Evolutionary conservation across 768 basidiomycete genomes (phyloP).

Genomic region (Daedaleopsis sinensis): DNA sequence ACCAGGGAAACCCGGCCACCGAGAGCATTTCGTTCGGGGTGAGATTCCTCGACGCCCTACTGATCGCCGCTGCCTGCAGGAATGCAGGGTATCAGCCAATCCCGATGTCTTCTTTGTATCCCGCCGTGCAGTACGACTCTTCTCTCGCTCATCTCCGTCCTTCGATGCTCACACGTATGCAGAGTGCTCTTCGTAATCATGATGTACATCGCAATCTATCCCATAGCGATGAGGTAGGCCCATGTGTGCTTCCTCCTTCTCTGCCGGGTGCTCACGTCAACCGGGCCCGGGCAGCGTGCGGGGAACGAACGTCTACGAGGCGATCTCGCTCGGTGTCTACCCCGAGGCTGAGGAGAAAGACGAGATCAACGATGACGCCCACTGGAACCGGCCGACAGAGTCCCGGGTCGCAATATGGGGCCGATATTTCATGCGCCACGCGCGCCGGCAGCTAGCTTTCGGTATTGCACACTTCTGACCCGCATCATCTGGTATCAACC

Average conservation of each 20-base stretch:
- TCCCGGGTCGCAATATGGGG: conserved; percentile 40
- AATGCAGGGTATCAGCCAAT: conserved; percentile 86
- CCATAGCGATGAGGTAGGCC: conserved; percentile 76
- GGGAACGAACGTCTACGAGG: conserved; percentile 53
- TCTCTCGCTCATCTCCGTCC: background rate
- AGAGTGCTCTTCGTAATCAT: conserved; percentile 87
- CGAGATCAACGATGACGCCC: conserved; percentile 49
- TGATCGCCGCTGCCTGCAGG: conserved; percentile 81
- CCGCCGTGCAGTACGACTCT: conserved; percentile 75
- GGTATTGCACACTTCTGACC: conserved; percentile 29
- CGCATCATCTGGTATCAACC: conserved; percentile 1
- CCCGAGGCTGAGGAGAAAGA: conserved; percentile 52
- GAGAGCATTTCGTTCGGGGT: conserved; percentile 68
- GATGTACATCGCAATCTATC: conserved; percentile 89
- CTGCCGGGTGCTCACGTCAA: background rate
- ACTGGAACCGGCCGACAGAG: conserved; percentile 25
- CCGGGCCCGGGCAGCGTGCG: conserved; percentile 40
- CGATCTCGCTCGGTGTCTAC: conserved; percentile 51
- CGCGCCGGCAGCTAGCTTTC: conserved; percentile 53
- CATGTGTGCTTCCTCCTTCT: background rate
- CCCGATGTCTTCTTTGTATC: conserved; percentile 65
- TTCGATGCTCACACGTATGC: conserved; percentile 2
- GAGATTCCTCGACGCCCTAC: conserved; percentile 69
- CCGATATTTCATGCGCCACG: conserved; percentile 42
- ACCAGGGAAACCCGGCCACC: conserved; percentile 76